Base-by-base conservation (phyloP, 345 rosid species). In the Linum tenue region DNA sequence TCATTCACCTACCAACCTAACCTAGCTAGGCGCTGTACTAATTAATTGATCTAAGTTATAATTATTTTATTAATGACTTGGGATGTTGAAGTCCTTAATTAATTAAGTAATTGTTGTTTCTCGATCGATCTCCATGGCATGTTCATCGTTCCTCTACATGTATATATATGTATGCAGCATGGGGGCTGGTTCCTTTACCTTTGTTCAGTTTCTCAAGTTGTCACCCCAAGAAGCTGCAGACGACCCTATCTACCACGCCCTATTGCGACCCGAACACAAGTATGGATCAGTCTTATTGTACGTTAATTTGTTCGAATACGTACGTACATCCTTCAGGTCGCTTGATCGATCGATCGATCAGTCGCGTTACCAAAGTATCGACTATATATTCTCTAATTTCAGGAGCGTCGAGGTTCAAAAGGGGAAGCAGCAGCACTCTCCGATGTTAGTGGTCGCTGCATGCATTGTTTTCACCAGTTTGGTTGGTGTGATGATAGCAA, bases 401-500 rank as follows among this genome's bases (percentile, higher is more conserved):
- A 22, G 96, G 79, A 78, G 72, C 72, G 75, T 39, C 57, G 16
- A 65, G 57, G 85, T 81, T 37, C 66, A 60, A 41, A 79, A 77
- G 56, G 75, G 63, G 76, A 76, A 83, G 60, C 74, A 57, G 31
- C 31, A 22, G 31, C 31, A 1, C 8, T 87, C 84, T 7, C 73
- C 79, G 1, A 1, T 22, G 1, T 22, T 22, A 67, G 84, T 89
- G 31, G 77, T 82, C 39, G 42, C 67, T 68, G 85, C 87, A 51
- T 84, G 86, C 74, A 76, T 84, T 60, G 31, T 74, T 63, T 92
- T 92, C 72, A 75, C 78, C 74, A 66, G 69, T 62, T 74, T 92
- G 67, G 97, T 95, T 44, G 75, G 73, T 67, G 57, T 87, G 71
- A 87, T 89, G 96, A 57, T 84, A 59, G 90, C 81, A 68, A 91